Conservation (phyloP, 2,329 filamentous ascomycete genomes). For the Apiospora malaysiana region DNA sequence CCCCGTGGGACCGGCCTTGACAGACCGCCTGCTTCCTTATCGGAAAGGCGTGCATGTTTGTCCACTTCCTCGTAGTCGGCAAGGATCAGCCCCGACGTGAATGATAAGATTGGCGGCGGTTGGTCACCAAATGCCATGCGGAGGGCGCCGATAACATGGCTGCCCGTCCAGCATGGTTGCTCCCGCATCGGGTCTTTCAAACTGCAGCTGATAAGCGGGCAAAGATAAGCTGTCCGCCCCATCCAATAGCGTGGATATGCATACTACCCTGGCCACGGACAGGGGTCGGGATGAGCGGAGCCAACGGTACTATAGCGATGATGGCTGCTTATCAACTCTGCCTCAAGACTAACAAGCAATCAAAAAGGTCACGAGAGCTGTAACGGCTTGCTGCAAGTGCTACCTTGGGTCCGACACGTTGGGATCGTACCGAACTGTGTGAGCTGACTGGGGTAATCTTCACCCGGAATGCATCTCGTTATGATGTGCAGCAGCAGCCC, state of each 20-base stretch:
- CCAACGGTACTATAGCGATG: background rate
- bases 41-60: background rate
- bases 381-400: background rate
- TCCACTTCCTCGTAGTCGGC: background rate
- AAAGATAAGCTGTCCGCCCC: background rate
- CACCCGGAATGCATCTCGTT: background rate
- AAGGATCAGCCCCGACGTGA: background rate
- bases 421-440: background rate
- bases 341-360: too few species aligned
- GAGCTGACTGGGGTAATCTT: background rate
- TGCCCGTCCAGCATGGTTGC: background rate
- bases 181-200: background rate
- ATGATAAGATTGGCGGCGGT: background rate
- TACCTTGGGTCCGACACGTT: background rate
- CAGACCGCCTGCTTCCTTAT: constrained; percentile 9
- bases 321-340: background rate
- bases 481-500: background rate
- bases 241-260: background rate
- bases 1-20: background rate
- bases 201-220: background rate
- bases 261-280: background rate
- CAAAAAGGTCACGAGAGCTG: too few species aligned
- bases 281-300: background rate
- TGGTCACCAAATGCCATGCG: background rate
- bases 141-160: constrained; percentile 5